These are phyloP conservation scores for Naganishia cerealis DNA, from an alignment of 1,284 basidiomycete species.

Conservation along the genomic window DNA sequence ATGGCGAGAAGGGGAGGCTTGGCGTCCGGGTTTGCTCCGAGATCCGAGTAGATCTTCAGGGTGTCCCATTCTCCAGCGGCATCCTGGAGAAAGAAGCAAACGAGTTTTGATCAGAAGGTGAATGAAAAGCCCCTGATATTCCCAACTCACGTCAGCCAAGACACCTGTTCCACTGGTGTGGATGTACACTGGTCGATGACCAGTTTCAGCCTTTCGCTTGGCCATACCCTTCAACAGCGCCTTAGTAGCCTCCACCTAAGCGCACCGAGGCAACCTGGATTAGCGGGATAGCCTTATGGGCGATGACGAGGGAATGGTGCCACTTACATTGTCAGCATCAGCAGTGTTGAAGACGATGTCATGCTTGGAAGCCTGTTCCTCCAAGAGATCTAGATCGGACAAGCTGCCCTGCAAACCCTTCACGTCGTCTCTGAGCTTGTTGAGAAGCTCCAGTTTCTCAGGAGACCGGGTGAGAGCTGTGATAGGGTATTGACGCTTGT, in stretches of 20 bases:
- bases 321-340: slow-evolving; percentile 47
- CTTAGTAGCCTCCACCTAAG: slow-evolving; percentile 38
- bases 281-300: not conserved
- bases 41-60: slow-evolving; percentile 47
- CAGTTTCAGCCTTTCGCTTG: slow-evolving; percentile 44
- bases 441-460: slow-evolving; percentile 44
- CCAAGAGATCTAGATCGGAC: slow-evolving; percentile 42
- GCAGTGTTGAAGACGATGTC: slow-evolving; percentile 51
- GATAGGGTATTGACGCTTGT: slow-evolving; percentile 40
- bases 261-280: not conserved
- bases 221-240: slow-evolving; percentile 51
- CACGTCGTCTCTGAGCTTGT: slow-evolving; percentile 37
- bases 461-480: slow-evolving; percentile 46
- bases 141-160: slow-evolving; percentile 41
- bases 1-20: slow-evolving; percentile 47
- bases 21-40: slow-evolving; percentile 36
- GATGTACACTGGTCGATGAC: slow-evolving; percentile 47
- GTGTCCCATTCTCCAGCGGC: slow-evolving; percentile 40
- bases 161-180: slow-evolving; percentile 54
- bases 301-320: not conserved
- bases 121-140: slow-evolving; percentile 29
- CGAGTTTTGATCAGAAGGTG: slow-evolving; percentile 13
- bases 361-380: slow-evolving; percentile 41
- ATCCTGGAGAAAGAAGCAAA: slow-evolving; percentile 36
- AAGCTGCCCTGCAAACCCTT: slow-evolving; percentile 43